Percentiles rank a stretch among this genome's conserved stretches.
These are phyloP conservation scores for Globisporangium iwayamae DNA, from an alignment of 352 stramenopile species.

Conservation along the genomic window DNA sequence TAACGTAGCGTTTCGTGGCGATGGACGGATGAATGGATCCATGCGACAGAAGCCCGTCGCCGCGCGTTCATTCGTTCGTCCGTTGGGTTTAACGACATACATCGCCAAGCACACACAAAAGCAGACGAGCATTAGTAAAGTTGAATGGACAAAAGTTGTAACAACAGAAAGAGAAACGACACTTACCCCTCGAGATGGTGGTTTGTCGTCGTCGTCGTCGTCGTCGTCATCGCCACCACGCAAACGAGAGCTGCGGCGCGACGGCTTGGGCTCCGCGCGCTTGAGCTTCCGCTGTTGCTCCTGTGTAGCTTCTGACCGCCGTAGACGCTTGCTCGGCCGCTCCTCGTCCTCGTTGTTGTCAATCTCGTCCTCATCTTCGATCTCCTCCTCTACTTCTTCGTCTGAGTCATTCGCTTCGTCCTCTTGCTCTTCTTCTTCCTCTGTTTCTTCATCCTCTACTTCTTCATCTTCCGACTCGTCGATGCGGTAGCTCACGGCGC, in stretches of 20 bases:
- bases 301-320: background rate
- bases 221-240: conserved; percentile 2
- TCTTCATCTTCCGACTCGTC: conserved; percentile 33
- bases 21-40: background rate
- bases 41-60: background rate
- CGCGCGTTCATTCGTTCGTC: background rate
- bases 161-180: background rate
- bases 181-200: conserved; percentile 4
- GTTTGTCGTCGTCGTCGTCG: conserved; percentile 4
- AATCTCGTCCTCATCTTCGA: conserved; percentile 15
- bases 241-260: conserved; percentile 14
- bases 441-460: conserved; percentile 25
- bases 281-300: background rate
- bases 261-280: conserved; percentile 4
- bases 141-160: background rate
- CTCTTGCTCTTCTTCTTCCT: conserved; percentile 14
- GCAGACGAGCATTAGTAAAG: background rate
- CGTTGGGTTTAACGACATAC: conserved; percentile 1
- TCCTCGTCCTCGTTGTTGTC: conserved; percentile 4
- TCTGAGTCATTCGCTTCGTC: conserved; percentile 10
- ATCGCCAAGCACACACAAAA: background rate
- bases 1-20: background rate
- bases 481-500: conserved; percentile 48
- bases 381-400: conserved; percentile 19
- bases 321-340: conserved; percentile 6